These are phyloP conservation scores for Dendrobium officinale DNA, from an alignment of 106 monocot genomes.

Conservation along the genomic window DNA sequence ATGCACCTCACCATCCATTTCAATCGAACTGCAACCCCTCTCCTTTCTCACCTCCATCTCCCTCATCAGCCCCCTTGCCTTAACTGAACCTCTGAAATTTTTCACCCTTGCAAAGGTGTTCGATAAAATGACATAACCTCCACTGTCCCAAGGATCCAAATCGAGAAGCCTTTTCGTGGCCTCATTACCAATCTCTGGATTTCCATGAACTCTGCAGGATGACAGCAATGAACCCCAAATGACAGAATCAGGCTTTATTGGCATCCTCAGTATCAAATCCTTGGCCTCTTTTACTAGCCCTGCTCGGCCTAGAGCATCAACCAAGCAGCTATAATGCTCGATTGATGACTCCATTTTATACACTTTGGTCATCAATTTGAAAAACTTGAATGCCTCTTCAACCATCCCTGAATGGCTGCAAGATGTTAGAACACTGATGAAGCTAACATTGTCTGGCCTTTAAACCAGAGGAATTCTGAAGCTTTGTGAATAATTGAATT, in stretches of 20 bases:
- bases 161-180: conserved; percentile 17
- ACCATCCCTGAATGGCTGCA: conserved; percentile 47
- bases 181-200: conserved; percentile 12
- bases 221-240: conserved; percentile 54
- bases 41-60: conserved; percentile 39
- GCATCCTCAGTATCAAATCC: conserved; percentile 36
- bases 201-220: conserved; percentile 25
- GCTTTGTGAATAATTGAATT: conserved; percentile 24
- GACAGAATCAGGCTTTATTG: conserved; percentile 25
- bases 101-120: conserved; percentile 22
- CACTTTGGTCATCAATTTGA: conserved; percentile 20
- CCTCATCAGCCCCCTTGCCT: conserved; percentile 29
- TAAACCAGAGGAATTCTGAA: conserved; percentile 8
- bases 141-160: conserved; percentile 32
- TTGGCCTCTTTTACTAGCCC: conserved; percentile 48
- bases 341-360: conserved; percentile 26
- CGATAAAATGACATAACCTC: conserved; percentile 36
- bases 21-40: conserved; percentile 52
- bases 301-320: conserved; percentile 41
- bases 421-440: conserved; percentile 37
- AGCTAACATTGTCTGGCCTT: conserved; percentile 41
- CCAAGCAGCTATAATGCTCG: conserved; percentile 63
- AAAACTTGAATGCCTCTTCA: conserved; percentile 26
- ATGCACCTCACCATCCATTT: conserved; percentile 38
- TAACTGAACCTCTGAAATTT: conserved; percentile 10